A percentile compares a stretch with the other conserved stretches of the same genome.
These are phyloP conservation scores for Talaromyces pinophilus DNA, from an alignment of 2,329 filamentous ascomycete genomes.

Conservation along the genomic window DNA sequence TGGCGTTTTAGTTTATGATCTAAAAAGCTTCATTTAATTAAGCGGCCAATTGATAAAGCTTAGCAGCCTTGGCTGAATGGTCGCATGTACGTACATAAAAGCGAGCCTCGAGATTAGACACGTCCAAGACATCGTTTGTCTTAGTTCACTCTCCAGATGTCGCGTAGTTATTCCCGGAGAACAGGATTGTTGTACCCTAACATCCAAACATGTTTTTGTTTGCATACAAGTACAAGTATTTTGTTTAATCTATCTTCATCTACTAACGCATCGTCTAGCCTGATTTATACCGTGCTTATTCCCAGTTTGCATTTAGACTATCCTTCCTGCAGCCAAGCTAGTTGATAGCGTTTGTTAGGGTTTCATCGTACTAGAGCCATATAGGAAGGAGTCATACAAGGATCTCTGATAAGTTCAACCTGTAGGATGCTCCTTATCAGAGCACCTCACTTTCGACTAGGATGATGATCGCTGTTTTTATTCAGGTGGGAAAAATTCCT, in stretches of 20 bases:
- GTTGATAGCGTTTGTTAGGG: constrained; percentile 6
- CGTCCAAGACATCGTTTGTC: neutral
- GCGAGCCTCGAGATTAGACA: neutral
- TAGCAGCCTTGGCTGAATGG: neutral
- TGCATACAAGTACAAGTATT: neutral
- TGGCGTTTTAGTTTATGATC: neutral
- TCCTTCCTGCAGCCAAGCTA: neutral
- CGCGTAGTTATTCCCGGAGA: neutral
- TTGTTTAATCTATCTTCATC: neutral
- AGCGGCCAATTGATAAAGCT: neutral
- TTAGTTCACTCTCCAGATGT: neutral
- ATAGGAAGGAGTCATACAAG: constrained; percentile 37
- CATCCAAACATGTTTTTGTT: neutral
- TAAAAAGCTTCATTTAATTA: constrained; percentile 14
- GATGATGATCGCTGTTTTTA: neutral
- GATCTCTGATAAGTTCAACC: neutral
- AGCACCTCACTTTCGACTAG: constrained; percentile 2
- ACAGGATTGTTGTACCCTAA: neutral
- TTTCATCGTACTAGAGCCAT: constrained; percentile 12
- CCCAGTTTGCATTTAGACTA: neutral
- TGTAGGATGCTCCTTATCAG: neutral
- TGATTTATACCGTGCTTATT: neutral
- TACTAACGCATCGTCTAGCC: neutral
- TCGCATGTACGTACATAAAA: neutral
- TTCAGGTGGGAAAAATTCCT: neutral